Base-by-base conservation (phyloP, 306 rosid genomes). In the Vigna reflexopilosa region DNA sequence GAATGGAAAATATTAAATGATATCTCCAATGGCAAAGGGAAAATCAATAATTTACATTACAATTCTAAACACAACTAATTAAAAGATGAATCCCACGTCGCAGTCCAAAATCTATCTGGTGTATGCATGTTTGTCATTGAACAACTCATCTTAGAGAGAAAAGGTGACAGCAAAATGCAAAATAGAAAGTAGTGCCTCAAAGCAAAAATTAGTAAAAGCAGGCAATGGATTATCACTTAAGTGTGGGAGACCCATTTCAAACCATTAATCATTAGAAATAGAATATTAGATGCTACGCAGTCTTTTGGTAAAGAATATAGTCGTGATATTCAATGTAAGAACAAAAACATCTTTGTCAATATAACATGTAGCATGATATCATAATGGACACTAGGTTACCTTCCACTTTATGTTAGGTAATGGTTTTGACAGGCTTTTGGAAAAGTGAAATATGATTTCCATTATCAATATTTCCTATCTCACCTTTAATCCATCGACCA, bases 351-450 rank as follows among this genome's bases (percentile, higher is more conserved):
- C 83, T 28, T 79, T 70, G 28, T 82, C 79, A 61, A 77, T 62
- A 75, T 70, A 52, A 77, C 78, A 81, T 63, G 44, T 67, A 50
- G 80, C 77, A 80, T 59, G 52, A 78, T 59, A 55, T 74, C 74
- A 72, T 65, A 70, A 78, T 76, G 81, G 86, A 79, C 63, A 79
- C 64, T 61, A 36, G 47, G 83, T 72, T 75, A 86, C 80, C 75
- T 76, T 57, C 79, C 85, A 72, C 90, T 86, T 71, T 71, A 30
- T 54, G 15, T 36, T 75, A 77, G 77, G 86, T 79, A 81, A 74
- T 86, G 83, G 77, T 40, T 66, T 85, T 52, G 44, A 10, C 63
- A 12, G 70, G 45, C 61, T 64, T 56, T 69, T 19, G 64, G 63
- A 38, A 40, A 67, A 78, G 86, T 81, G 85, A 85, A 65, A 38